A percentile compares a stretch with the other conserved stretches of the same genome.
Evolutionary conservation across 2,329 filamentous ascomycete genomes (phyloP).

Genomic region (Coniosporium tulheliwenetii): DNA sequence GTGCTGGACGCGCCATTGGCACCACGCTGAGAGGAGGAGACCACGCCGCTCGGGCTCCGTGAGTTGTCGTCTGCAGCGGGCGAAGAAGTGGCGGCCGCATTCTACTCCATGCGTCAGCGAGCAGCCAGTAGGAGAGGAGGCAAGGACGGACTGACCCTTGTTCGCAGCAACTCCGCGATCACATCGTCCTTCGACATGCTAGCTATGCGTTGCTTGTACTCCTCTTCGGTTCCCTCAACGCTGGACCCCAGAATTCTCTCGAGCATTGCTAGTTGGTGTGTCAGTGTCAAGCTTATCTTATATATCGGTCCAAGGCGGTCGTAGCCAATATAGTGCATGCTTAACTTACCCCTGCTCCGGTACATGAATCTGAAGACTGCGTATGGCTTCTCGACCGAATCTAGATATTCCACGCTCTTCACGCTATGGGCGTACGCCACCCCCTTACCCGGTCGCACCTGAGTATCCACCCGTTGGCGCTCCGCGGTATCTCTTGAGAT

Average conservation of each 20-base stretch:
- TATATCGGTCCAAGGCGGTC: background rate
- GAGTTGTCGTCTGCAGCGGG: no score
- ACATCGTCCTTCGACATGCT: conserved; percentile 15
- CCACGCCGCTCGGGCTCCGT: no score
- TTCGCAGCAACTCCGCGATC: conserved; percentile 10
- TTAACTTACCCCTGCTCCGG: conserved; percentile 13
- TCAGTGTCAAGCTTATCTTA: conserved; percentile 2
- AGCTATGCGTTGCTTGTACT: conserved; percentile 9
- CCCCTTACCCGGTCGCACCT: conserved; percentile 18
- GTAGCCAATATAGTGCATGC: background rate
- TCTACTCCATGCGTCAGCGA: no score
- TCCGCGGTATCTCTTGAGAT: conserved; percentile 4
- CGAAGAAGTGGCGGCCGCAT: no score
- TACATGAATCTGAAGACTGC: conserved; percentile 35
- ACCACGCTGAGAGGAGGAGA: no score
- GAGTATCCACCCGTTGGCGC: conserved; percentile 10
- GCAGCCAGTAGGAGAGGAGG: no score
- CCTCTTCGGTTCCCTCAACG: conserved; percentile 9
- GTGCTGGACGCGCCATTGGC: no score
- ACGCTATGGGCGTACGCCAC: conserved; percentile 21
- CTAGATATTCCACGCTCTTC: conserved; percentile 24
- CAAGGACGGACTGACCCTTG: no score
- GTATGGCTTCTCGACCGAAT: conserved; percentile 22
- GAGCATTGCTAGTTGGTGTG: conserved; percentile 8
- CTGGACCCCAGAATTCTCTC: conserved; percentile 16